Evolutionary conservation across 2,329 filamentous ascomycete species (phyloP).

Genomic region (Fusarium tjaetaba): DNA sequence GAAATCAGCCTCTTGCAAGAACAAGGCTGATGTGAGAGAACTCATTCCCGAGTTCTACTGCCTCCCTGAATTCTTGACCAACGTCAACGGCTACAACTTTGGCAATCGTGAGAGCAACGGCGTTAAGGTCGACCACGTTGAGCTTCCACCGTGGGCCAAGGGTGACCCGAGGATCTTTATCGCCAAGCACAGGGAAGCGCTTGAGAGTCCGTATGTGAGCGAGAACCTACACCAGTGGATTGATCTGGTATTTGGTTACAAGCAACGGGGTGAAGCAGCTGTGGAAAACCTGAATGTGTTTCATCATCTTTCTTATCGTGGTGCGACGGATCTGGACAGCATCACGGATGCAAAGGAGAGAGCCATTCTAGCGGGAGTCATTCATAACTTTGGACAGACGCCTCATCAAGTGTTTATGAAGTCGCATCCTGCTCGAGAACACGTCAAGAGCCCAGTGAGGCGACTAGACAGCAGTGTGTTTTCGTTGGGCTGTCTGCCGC

Average conservation of each 20-base stretch:
- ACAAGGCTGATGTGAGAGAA: slow-evolving; percentile 94
- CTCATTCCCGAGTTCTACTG: slow-evolving; percentile 98
- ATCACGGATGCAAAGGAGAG: slow-evolving; percentile 90
- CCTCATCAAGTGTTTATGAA: slow-evolving; percentile 92
- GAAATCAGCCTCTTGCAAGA: slow-evolving; percentile 87
- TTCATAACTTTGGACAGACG: slow-evolving; percentile 98
- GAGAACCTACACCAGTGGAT: slow-evolving; percentile 94
- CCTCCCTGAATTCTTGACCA: slow-evolving; percentile 92
- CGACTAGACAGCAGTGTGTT: slow-evolving; percentile 83
- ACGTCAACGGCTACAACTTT: slow-evolving; percentile 94
- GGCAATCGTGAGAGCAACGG: slow-evolving; percentile 84
- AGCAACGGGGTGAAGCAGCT: slow-evolving; percentile 92
- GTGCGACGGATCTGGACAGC: slow-evolving; percentile 89
- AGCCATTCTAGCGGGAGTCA: slow-evolving; percentile 90
- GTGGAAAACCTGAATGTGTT: slow-evolving; percentile 95
- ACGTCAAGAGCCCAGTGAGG: slow-evolving; percentile 69
- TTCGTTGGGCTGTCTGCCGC: slow-evolving; percentile 79
- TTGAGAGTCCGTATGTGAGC: slow-evolving; percentile 93
- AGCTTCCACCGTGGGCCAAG: slow-evolving; percentile 95
- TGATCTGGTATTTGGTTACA: slow-evolving; percentile 91
- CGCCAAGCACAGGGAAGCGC: slow-evolving; percentile 90
- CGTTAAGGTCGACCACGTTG: slow-evolving; percentile 83
- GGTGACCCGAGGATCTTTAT: slow-evolving; percentile 96
- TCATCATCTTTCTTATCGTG: slow-evolving; percentile 94
- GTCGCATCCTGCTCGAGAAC: slow-evolving; percentile 80